These are phyloP conservation scores for Torulaspora franciscae DNA, from an alignment of 805 yeast species.

Conservation along the genomic window DNA sequence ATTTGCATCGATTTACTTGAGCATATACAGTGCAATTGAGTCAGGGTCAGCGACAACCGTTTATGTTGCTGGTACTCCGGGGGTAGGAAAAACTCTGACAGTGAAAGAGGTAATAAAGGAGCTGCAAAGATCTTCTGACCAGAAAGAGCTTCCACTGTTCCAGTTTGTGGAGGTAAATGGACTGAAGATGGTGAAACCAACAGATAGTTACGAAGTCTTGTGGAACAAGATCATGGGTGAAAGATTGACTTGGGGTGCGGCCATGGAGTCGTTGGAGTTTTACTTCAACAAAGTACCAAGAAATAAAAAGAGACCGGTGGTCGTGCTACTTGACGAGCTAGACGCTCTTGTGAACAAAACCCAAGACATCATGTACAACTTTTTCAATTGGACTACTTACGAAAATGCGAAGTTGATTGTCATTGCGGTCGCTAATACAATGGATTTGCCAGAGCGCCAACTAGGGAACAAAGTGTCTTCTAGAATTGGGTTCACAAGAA, in stretches of 20 bases:
- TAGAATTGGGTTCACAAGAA: conserved; percentile 79
- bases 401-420: conserved; percentile 74
- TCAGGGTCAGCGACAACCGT: conserved; percentile 75
- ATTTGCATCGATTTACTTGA: conserved; percentile 61
- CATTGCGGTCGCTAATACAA: conserved; percentile 91
- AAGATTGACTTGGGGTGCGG: conserved; percentile 55
- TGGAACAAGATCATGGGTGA: conserved; percentile 72
- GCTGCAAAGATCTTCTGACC: conserved; percentile 43
- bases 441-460: conserved; percentile 92
- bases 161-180: conserved; percentile 87
- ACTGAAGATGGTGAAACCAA: conserved; percentile 73
- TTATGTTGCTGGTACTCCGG: conserved; percentile 95
- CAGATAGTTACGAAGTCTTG: conserved; percentile 71
- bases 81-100: conserved; percentile 95
- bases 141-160: conserved; percentile 45
- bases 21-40: conserved; percentile 65
- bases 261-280: conserved; percentile 65
- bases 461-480: conserved; percentile 86
- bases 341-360: conserved; percentile 80
- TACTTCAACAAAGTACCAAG: conserved; percentile 47
- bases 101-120: conserved; percentile 79
- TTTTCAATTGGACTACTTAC: conserved; percentile 96
- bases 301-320: conserved; percentile 43
- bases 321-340: conserved; percentile 83
- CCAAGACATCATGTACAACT: conserved; percentile 87